Percentiles rank a stretch among this genome's conserved stretches.
Conservation (phyloP, 352 stramenopile species). For the Phytophthora sp. region DNA sequence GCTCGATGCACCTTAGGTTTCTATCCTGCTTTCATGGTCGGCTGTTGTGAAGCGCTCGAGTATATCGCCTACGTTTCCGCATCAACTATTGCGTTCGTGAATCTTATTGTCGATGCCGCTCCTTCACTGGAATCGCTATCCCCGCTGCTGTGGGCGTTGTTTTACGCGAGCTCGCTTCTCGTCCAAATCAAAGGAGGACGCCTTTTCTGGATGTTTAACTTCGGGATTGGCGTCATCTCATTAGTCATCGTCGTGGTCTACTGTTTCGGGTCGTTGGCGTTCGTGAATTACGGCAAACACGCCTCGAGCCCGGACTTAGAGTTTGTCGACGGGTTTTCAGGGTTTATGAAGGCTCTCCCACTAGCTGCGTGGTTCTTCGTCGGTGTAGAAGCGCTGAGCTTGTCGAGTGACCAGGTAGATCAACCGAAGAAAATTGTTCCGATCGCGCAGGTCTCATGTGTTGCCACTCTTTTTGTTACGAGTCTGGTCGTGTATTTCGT, state of each 20-base stretch:
- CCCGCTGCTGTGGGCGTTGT: conserved; percentile 30
- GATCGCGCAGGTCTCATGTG: conserved; percentile 42
- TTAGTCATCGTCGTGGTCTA: conserved; percentile 44
- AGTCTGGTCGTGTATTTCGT: conserved; percentile 44
- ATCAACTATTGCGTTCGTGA: conserved; percentile 29
- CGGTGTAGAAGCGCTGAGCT: conserved; percentile 40
- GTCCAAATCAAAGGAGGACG: conserved; percentile 37
- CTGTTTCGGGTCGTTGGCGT: conserved; percentile 35
- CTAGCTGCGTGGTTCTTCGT: conserved; percentile 56
- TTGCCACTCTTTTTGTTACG: conserved; percentile 41
- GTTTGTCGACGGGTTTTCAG: conserved; percentile 25
- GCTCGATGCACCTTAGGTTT: conserved; percentile 44
- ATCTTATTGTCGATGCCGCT: conserved; percentile 35
- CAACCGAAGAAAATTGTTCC: conserved; percentile 51
- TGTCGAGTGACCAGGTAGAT: conserved; percentile 39
- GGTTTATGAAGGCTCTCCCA: conserved; percentile 41
- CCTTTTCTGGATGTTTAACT: conserved; percentile 53
- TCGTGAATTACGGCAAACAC: conserved; percentile 29
- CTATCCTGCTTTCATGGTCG: conserved; percentile 43
- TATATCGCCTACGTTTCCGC: conserved; percentile 52
- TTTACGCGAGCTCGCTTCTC: conserved; percentile 37
- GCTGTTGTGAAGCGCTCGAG: conserved; percentile 43
- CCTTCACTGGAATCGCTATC: conserved; percentile 13
- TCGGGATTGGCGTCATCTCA: conserved; percentile 30
- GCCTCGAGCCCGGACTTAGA: conserved; percentile 3